Evolutionary conservation across 345 rosid genomes (phyloP).

Genomic region (Syzygium grande): DNA sequence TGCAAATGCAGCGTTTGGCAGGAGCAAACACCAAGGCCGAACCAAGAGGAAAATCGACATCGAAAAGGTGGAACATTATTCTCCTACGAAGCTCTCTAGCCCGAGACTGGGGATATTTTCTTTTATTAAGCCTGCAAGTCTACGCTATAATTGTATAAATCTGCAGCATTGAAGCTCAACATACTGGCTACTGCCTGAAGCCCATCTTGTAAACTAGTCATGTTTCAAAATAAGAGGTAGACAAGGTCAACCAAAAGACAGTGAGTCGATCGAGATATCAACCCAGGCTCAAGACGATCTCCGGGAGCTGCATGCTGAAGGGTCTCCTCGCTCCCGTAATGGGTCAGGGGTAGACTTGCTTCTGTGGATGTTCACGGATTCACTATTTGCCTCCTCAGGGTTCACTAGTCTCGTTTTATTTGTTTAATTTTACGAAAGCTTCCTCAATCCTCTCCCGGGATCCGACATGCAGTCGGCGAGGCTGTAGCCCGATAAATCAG

Average conservation of each 20-base stretch:
- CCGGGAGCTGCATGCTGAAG: neutral
- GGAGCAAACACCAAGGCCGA: neutral
- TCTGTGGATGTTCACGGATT: neutral
- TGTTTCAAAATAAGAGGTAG: neutral
- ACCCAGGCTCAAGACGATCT: neutral
- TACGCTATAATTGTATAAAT: neutral
- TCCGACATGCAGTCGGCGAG: neutral
- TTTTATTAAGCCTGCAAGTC: neutral
- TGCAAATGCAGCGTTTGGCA: conserved; percentile 10
- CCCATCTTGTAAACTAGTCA: neutral
- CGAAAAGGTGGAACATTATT: conserved; percentile 15
- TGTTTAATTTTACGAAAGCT: neutral
- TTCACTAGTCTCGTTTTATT: neutral
- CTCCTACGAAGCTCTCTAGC: neutral
- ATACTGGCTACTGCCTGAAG: neutral
- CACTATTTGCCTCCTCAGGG: neutral
- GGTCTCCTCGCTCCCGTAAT: neutral
- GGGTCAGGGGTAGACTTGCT: neutral
- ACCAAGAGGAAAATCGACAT: neutral
- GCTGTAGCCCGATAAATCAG: neutral
- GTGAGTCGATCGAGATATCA: neutral
- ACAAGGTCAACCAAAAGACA: neutral
- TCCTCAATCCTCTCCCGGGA: neutral
- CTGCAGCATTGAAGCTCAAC: neutral
- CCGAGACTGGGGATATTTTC: neutral